These are phyloP conservation scores for Chlorella variabilis DNA, from an alignment of 163 green algal species.

Conservation along the genomic window DNA sequence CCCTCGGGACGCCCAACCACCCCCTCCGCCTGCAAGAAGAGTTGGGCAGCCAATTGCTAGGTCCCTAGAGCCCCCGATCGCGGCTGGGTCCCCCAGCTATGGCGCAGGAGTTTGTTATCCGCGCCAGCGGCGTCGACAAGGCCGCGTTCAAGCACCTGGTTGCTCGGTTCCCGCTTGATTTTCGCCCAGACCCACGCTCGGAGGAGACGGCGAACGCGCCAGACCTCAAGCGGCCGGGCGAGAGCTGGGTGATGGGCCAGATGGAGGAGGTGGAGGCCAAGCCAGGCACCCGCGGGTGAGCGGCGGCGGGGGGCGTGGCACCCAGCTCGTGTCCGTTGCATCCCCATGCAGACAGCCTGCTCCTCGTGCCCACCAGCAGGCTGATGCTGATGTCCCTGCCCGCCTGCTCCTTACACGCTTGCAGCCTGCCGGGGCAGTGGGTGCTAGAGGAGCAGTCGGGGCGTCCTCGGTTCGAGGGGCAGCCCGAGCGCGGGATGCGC, in stretches of 20 bases:
- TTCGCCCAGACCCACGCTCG: neutral
- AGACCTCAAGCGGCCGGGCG: constrained; percentile 8
- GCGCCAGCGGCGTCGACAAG: constrained; percentile 24
- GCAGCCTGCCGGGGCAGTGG: constrained; percentile 27
- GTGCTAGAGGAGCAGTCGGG: constrained; percentile 32
- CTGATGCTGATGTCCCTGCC: too few species aligned
- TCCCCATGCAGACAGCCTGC: too few species aligned
- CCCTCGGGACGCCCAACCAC: too few species aligned
- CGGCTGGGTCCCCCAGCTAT: too few species aligned
- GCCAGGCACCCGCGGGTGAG: constrained; percentile 21
- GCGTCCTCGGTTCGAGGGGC: constrained; percentile 31
- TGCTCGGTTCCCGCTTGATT: constrained; percentile 11
- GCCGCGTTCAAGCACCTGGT: constrained; percentile 1
- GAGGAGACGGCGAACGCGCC: constrained; percentile 21
- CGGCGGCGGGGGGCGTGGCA: too few species aligned
- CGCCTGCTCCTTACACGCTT: too few species aligned
- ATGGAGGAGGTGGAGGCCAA: constrained; percentile 28
- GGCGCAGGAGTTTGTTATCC: constrained; percentile 5
- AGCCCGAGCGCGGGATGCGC: constrained; percentile 35
- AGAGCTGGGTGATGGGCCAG: constrained; percentile 32
- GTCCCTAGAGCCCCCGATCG: too few species aligned
- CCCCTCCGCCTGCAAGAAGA: too few species aligned
- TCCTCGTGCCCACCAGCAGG: too few species aligned
- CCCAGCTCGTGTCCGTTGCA: neutral
- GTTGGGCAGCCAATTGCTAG: too few species aligned